Evolutionary conservation across 805 yeast genomes (phyloP).

Genomic region (Saccharomyces eubayanus): DNA sequence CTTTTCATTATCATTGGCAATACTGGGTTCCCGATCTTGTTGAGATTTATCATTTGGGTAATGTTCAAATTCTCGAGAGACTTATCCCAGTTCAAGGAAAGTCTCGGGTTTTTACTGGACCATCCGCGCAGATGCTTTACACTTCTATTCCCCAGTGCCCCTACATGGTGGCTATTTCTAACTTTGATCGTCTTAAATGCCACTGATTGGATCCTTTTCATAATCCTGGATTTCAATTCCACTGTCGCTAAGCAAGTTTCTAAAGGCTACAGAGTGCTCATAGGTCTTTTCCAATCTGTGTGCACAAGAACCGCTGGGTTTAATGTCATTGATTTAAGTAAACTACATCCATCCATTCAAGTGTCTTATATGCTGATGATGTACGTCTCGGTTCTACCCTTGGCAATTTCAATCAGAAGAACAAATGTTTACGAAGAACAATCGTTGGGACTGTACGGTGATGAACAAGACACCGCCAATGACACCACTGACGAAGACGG

Average conservation of each 20-base stretch:
- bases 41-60: constrained; percentile 77
- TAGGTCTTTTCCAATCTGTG: constrained; percentile 84
- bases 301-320: constrained; percentile 93
- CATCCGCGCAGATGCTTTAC: constrained; percentile 97
- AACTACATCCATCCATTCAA: constrained; percentile 81
- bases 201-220: constrained; percentile 69
- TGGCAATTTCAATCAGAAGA: constrained; percentile 91
- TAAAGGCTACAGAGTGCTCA: constrained; percentile 59
- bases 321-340: constrained; percentile 55
- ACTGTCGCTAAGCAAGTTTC: constrained; percentile 42
- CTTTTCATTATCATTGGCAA: constrained; percentile 82
- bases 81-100: constrained; percentile 54
- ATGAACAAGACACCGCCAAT: not conserved
- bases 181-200: constrained; percentile 64
- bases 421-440: constrained; percentile 97
- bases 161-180: constrained; percentile 88
- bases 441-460: constrained; percentile 69
- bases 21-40: constrained; percentile 82
- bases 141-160: constrained; percentile 76
- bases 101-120: constrained; percentile 74
- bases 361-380: constrained; percentile 92
- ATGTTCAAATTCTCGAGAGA: constrained; percentile 58
- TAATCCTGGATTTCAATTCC: constrained; percentile 61
- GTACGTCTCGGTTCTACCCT: constrained; percentile 92
- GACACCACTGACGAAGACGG: not conserved